These are phyloP conservation scores for Multifurca ochricompacta DNA, from an alignment of 768 basidiomycete genomes.

Conservation along the genomic window DNA sequence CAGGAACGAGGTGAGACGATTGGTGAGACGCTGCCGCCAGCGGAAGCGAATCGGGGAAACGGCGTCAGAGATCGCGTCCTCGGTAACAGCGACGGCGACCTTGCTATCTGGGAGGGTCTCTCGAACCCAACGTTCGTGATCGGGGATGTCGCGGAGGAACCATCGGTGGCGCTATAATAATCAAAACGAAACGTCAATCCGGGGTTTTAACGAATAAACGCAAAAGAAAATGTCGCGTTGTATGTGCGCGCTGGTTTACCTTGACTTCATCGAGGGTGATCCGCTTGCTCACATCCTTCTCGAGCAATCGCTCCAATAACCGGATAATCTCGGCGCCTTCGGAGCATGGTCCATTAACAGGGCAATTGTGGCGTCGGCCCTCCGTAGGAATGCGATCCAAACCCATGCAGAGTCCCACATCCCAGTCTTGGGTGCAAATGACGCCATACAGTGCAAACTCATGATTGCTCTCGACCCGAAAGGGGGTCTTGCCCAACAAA, in stretches of 20 bases:
- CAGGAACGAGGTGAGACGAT: conserved; percentile 44
- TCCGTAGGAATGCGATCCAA: conserved; percentile 57
- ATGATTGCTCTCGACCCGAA: conserved; percentile 42
- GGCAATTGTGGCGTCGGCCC: conserved; percentile 40
- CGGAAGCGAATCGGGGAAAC: conserved; percentile 58
- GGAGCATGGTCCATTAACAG: conserved; percentile 26
- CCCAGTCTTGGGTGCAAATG: conserved; percentile 73
- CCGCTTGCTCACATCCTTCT: conserved; percentile 69
- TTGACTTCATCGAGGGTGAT: conserved; percentile 80
- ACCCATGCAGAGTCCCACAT: conserved; percentile 62
- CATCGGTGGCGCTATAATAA: conserved; percentile 53
- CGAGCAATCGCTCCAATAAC: conserved; percentile 66
- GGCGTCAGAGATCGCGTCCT: conserved; percentile 70
- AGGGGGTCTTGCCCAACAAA: conserved; percentile 82
- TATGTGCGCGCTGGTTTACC: conserved; percentile 39
- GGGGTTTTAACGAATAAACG: no score
- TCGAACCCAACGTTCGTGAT: conserved; percentile 64
- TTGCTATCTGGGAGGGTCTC: conserved; percentile 46
- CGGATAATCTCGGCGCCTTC: conserved; percentile 60
- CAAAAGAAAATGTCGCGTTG: no score
- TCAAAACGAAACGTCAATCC: no score
- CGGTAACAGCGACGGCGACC: conserved; percentile 52
- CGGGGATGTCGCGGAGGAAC: conserved; percentile 59
- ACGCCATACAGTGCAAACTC: conserved; percentile 76
- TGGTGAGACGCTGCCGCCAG: conserved; percentile 42